A percentile compares a stretch with the other conserved stretches of the same genome.
Conservation (phyloP, 2,329 filamentous ascomycete species). For the Colletotrichum lupini region DNA sequence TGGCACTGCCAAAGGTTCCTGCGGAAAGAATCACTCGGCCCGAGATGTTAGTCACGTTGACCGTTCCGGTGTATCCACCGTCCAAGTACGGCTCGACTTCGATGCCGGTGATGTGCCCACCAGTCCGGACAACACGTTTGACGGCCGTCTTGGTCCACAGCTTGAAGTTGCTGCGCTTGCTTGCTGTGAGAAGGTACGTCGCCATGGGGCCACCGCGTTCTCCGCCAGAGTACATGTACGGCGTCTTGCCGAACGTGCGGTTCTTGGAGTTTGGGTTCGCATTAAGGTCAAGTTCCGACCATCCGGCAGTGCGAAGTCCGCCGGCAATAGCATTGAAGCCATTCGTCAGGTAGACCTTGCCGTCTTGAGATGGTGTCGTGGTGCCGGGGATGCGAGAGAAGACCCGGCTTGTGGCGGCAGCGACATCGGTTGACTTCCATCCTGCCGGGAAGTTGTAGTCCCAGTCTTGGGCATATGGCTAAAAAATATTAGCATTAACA, state of each 20-base stretch:
- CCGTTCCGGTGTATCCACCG: conserved; percentile 67
- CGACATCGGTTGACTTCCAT: conserved; percentile 75
- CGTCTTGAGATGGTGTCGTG: conserved; percentile 72
- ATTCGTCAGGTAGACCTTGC: conserved; percentile 73
- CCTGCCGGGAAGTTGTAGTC: conserved; percentile 78
- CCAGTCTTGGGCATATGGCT: conserved; percentile 73
- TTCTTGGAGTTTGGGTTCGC: conserved; percentile 72
- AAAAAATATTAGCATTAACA: neutral
- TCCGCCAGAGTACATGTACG: conserved; percentile 75
- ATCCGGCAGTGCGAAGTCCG: conserved; percentile 70
- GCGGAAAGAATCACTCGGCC: conserved; percentile 77
- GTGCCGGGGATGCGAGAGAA: conserved; percentile 80
- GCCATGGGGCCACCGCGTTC: conserved; percentile 77
- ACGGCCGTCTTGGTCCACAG: conserved; percentile 75
- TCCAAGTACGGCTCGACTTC: conserved; percentile 68
- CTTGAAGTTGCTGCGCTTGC: conserved; percentile 71
- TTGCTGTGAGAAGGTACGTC: conserved; percentile 75
- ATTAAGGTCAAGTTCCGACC: conserved; percentile 72
- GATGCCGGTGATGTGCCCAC: conserved; percentile 73
- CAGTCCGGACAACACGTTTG: conserved; percentile 72
- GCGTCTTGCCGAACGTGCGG: conserved; percentile 70
- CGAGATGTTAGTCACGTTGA: conserved; percentile 67
- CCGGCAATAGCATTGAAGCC: conserved; percentile 71
- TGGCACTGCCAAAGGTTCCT: conserved; percentile 76
- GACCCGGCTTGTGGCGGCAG: conserved; percentile 67